These are phyloP conservation scores for Aspergillus sp. DNA, from an alignment of 2,329 filamentous ascomycete species.

Conservation along the genomic window DNA sequence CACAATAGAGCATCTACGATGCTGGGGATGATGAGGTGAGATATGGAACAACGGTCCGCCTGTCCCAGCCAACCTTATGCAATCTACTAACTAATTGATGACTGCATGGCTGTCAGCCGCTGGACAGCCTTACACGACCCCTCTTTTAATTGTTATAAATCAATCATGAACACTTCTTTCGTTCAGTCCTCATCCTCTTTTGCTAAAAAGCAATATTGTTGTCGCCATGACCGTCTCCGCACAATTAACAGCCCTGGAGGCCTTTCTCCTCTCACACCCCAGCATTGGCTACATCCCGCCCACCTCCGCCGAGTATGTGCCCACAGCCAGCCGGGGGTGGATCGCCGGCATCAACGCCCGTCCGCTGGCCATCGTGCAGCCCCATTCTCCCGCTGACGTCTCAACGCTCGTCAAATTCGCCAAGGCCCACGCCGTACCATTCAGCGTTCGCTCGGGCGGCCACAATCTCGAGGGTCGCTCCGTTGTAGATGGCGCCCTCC, in stretches of 20 bases:
- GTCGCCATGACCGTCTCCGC: neutral
- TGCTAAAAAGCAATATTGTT: too few relatives aligned
- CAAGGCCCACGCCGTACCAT: conserved; percentile 9
- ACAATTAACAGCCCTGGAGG: conserved; percentile 7
- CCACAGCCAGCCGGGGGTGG: conserved; percentile 1
- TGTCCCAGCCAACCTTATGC: too few relatives aligned
- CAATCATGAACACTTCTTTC: too few relatives aligned
- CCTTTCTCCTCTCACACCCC: conserved; percentile 10
- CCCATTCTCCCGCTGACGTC: conserved; percentile 14
- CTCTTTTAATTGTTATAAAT: too few relatives aligned
- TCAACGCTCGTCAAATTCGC: conserved; percentile 11
- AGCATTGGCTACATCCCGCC: conserved; percentile 11
- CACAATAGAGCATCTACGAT: too few relatives aligned
- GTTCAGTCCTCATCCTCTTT: too few relatives aligned
- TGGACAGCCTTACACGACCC: too few relatives aligned
- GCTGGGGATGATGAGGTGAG: too few relatives aligned
- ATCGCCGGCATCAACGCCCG: conserved; percentile 9
- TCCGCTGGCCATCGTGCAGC: conserved; percentile 16
- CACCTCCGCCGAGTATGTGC: conserved; percentile 7
- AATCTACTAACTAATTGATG: too few relatives aligned
- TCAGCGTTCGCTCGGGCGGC: conserved; percentile 23
- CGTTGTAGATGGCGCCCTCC: conserved; percentile 9
- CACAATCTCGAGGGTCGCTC: conserved; percentile 21
- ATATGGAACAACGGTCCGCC: too few relatives aligned
- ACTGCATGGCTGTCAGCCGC: too few relatives aligned